Base-by-base conservation (phyloP, 2,329 filamentous ascomycete genomes). In the Escovopsis sp. region DNA sequence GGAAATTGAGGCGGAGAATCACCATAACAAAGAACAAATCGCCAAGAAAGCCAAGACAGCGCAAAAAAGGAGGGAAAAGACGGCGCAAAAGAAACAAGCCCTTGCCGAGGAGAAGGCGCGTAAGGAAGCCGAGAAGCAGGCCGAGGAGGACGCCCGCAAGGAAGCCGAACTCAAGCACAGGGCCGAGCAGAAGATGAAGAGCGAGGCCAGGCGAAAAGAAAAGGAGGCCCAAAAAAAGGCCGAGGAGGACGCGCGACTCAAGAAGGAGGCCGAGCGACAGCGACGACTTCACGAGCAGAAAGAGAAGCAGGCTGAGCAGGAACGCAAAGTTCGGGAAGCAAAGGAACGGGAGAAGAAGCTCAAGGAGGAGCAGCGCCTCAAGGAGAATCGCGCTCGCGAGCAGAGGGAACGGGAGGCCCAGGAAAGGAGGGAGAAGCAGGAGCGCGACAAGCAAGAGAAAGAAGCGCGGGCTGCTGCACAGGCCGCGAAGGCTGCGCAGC, bases 21-120 rank as follows among this genome's bases (percentile, higher is more conserved):
- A 78, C 42, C 75, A 80, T 39, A 79, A 84, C 47, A 75, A 79
- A 40, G 76, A 89, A 59, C 81, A 83, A 47, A 88, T 91, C 58
- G 87, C 84, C 15, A 95, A 95, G 66, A 94, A 89, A 61, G 84
- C 86, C 38, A 86, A 86, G 56, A 89, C 94, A 55, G 88, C 91
- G 13, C 84, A 94, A 59, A 94, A 91, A 70, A 85, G 84, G 58
- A 96, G 94, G 62, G 88, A 94, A 55, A 94, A 89, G 67, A 86
- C 88, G 48, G 80, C 80, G 16, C 79, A 86, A 55, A 89, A 94
- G 65, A 93, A 89, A 62, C 81, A 86, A 57, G 80, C 79, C 3
- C 79, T 84, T 49, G 85, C 89, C n/a, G 89, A 95, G 57, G 88
- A 95, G 57, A 88, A 85, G 61, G 83, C 86, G 30, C 81, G 76